Evolutionary conservation across 306 rosid species (phyloP), one percentile per base, ranked within the genome.

Genomic region (Luffa aegyptiaca): DNA sequence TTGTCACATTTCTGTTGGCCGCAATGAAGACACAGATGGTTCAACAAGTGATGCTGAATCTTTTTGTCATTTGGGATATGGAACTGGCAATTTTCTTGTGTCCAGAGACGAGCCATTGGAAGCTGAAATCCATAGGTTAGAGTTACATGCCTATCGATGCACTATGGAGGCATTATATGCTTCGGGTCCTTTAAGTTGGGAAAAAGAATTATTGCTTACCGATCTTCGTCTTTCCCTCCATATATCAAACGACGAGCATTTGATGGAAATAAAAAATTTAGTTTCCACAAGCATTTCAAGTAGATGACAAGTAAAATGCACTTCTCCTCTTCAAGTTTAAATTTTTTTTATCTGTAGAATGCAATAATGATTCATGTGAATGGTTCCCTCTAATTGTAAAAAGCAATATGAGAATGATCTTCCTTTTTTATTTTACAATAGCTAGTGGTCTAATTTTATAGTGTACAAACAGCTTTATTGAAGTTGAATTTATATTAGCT

Each of bases 171-270:
- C 96, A 84, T 86, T 96, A 86, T 90, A 89, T 89, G 98, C 98
- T 55, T 90, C 93, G 41, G 99, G 99, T 81, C 97, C 99, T 79
- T 83, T 96, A 86, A 91, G 98, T 87, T 96, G 99, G 99, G 99
- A 96, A 82, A 89, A 88, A 79, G 99, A 93, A 87, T 92, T 87
- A 83, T 83, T 96, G 88, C 86, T 96, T 85, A 96, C 99, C 77
- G 92, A 93, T 88, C 98, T 96, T 75, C 98, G 99, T 36, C 93
- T 93, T 80, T 89, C 90, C 0, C 98, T 96, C 84, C 90, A 92
- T 87, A 96, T 96, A 88, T 91, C 99, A 78, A 90, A 91, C 6
- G 98, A 96, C 79, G 99, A 96, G 86, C 97, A 96, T 87, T 90
- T 91, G 87, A 82, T 85, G 87, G 93, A 91, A 90, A 79, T 96